Evolutionary conservation across 495 filamentous ascomycete genomes (phyloP), one percentile per base, ranked within the genome.

Genomic region (Apodospora peruviana): DNA sequence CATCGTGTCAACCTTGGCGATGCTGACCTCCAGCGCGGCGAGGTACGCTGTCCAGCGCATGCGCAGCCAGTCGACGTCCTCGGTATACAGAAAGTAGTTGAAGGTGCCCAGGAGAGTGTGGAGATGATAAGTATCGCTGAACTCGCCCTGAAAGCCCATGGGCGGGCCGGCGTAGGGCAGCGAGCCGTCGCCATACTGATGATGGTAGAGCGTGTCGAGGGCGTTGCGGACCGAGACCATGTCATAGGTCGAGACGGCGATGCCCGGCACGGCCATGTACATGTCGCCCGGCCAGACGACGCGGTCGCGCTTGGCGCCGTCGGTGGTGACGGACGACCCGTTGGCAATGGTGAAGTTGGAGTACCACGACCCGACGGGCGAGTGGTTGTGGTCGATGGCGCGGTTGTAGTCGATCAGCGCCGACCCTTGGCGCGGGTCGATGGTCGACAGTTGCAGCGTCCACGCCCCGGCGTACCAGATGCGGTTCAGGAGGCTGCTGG

Each of bases 381-480:
- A 64, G 23, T 36, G 24, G 40, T 69, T 69, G 40, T 60, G 52
- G 51, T 69, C 65, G 35, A 66, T 48, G 17, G 48, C 19, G 2
- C 63, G 57, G 45, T 69, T 69, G 47, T 58, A 67, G 50, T 73
- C 66, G 23, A 75, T 64, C 21, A 80, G 57, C 0, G 77, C 60
- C 38, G 72, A 63, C 12, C 79, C 78, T 32, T 72, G 59, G 0
- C 53, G 54, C 0, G 77, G 76, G 44, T 78, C 67, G 35, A 81
- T 75, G 7, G 75, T 81, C 29, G 68, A 75, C 5, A 82, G 65
- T 57, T 83, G 78, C 24, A 76, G 64, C 0, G 81, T 85, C 52
- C 78, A 85, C 14, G 80, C 79, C 12, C 79, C 79, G n/a, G 80
- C 75, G 56, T 84, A 84, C 78, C 79, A 84, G 36, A 82, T 71